Base-by-base conservation (phyloP, 768 basidiomycete genomes). In the Tulasnella sp. region DNA sequence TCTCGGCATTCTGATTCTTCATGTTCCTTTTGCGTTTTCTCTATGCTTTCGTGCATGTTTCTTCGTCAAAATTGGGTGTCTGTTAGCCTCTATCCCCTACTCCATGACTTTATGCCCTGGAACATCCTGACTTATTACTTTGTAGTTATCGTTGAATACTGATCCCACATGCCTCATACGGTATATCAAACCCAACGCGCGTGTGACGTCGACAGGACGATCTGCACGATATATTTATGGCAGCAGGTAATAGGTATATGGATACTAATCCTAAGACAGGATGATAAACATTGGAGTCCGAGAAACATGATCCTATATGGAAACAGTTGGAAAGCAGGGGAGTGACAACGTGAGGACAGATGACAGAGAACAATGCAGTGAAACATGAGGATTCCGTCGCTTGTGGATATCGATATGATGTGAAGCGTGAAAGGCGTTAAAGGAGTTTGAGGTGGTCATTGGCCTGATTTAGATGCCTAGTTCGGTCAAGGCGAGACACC, bases 401-500 rank as follows among this genome's bases (percentile, higher is more conserved):
- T 46, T 18, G 29, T n/a, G 57, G 32, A 72, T 74, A 74, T 40
- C 32, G n/a, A 74, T 46, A 20, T 16, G 42, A 20, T 74, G 73
- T 72, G 70, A 23, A 16, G 29, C 37, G 73, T 40, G 73, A 74
- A 74, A 74, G 42, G 18, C 73, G 42, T 74, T 13, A 46, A 48
- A 0, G 42, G 5, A 23, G 23, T 26, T 61, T 16, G 29, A 23
- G 13, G 29, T 16, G 42, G 26, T 40, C 73, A 74, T n/a, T 39
- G 48, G 5, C 32, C 70, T 10, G 26, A 10, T n/a, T 74, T 40
- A 74, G 29, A 74, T 44, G 44, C 75, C 75, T 18, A 76, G 40
- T 44, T 76, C 75, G 75, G 75, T 74, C 76, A 89, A 83, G 9
- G 88, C 87, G 79, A 89, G 85, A 80, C 88, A 87, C 0, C 88